Conservation (phyloP, 768 basidiomycete species). For the Suillus americanus region DNA sequence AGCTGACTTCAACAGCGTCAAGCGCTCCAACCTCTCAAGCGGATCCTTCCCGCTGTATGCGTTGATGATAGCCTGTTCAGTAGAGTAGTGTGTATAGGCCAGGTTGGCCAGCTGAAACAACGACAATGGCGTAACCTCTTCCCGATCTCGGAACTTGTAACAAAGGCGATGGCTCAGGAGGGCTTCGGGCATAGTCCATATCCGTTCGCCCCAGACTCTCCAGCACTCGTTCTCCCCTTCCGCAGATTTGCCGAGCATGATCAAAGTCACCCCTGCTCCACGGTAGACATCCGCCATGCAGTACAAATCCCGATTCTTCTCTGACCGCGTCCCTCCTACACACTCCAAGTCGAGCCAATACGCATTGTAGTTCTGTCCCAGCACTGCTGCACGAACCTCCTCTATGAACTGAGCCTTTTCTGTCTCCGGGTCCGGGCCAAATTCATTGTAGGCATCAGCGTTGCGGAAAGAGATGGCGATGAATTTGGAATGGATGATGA, state of each 20-base stretch:
- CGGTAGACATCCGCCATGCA: background rate
- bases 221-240: background rate
- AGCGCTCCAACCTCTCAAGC: background rate
- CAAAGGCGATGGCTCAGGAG: background rate
- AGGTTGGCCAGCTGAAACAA: background rate
- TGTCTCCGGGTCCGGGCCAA: background rate
- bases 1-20: background rate
- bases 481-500: background rate
- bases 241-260: background rate
- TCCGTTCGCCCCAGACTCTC: background rate
- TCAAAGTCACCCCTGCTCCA: background rate
- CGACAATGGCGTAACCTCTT: background rate
- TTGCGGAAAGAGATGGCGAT: background rate
- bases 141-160: background rate
- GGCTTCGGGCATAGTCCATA: background rate
- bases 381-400: background rate
- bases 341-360: background rate
- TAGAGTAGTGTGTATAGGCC: background rate
- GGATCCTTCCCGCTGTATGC: background rate
- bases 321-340: background rate
- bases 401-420: background rate
- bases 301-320: background rate
- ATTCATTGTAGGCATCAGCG: background rate
- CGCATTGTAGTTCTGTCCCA: background rate
- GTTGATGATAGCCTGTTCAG: background rate